Conservation (phyloP, 176 grass and related monocot species). For the Musa beccarii region DNA sequence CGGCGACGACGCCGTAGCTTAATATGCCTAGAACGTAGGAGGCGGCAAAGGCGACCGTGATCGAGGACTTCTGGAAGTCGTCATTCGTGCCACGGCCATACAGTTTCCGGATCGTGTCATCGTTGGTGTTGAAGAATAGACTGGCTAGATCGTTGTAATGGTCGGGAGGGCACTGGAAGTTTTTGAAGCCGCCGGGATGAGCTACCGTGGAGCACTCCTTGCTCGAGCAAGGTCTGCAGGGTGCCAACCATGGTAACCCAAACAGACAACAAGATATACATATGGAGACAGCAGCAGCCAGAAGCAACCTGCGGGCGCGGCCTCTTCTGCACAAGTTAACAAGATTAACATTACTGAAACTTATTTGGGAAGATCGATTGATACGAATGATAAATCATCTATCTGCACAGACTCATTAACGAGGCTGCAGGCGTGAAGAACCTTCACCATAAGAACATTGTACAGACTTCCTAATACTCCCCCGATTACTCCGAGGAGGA, state of each 20-base stretch:
- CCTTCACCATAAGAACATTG: not conserved
- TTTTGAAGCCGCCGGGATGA: not conserved
- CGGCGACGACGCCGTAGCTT: not conserved
- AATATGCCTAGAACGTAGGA: not conserved
- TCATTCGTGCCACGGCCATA: not conserved
- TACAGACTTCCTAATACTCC: conserved; percentile 1
- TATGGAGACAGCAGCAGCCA: not conserved
- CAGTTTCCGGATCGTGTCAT: not conserved
- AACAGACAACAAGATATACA: not conserved
- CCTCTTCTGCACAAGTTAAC: not conserved
- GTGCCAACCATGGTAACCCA: not conserved
- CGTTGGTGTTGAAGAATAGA: conserved; percentile 6
- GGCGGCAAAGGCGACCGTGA: not conserved
- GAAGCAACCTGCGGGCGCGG: not conserved
- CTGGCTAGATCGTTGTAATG: not conserved
- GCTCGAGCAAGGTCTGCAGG: not conserved
- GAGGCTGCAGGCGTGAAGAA: not conserved
- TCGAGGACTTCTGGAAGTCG: not conserved
- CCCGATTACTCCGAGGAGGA: not conserved
- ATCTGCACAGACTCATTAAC: not conserved
- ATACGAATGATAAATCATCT: not conserved
- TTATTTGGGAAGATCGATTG: not conserved
- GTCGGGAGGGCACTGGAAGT: not conserved
- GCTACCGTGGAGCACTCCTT: not conserved
- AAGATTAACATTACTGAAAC: not conserved